Evolutionary conservation across 176 grass and related monocot species (phyloP).

Genomic region (Aegilops tauschii): DNA sequence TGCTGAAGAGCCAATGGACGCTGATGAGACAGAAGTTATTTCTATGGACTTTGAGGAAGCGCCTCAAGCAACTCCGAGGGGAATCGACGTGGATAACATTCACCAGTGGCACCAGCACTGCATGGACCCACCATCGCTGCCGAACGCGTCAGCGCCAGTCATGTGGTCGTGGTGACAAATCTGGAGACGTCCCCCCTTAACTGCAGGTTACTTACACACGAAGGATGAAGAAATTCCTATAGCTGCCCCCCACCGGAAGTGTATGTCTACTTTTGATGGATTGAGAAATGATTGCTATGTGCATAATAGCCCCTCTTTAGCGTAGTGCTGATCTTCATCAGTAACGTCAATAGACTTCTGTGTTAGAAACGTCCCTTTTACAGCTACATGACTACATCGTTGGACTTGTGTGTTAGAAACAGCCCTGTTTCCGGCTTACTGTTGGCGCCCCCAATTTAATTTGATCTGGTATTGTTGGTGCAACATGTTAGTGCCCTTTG

Average conservation of each 20-base stretch:
- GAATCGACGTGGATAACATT: constrained; percentile 26
- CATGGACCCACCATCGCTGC: constrained; percentile 38
- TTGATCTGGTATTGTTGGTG: constrained; percentile 8
- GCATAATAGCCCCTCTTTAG: constrained; percentile 24
- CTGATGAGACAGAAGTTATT: constrained; percentile 45
- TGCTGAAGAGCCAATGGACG: constrained; percentile 53
- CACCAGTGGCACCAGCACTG: constrained; percentile 64
- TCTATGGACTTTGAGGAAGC: constrained; percentile 72
- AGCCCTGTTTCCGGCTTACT: background rate
- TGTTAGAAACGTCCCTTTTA: constrained; percentile 2
- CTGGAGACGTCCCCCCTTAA: background rate
- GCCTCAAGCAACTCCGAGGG: background rate
- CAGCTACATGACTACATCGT: background rate
- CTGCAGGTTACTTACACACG: background rate
- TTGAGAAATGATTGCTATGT: constrained; percentile 7
- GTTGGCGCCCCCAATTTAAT: background rate
- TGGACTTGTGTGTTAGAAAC: constrained; percentile 11
- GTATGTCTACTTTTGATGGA: background rate
- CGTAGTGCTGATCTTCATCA: constrained; percentile 15
- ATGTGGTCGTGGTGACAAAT: constrained; percentile 66
- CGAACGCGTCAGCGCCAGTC: constrained; percentile 47
- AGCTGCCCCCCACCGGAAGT: constrained; percentile 12
- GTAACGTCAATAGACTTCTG: background rate
- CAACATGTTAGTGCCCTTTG: background rate
- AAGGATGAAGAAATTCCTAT: constrained; percentile 32